These are phyloP conservation scores for Aspergillus neoniger DNA, from an alignment of 2,329 filamentous ascomycete species.

Conservation along the genomic window DNA sequence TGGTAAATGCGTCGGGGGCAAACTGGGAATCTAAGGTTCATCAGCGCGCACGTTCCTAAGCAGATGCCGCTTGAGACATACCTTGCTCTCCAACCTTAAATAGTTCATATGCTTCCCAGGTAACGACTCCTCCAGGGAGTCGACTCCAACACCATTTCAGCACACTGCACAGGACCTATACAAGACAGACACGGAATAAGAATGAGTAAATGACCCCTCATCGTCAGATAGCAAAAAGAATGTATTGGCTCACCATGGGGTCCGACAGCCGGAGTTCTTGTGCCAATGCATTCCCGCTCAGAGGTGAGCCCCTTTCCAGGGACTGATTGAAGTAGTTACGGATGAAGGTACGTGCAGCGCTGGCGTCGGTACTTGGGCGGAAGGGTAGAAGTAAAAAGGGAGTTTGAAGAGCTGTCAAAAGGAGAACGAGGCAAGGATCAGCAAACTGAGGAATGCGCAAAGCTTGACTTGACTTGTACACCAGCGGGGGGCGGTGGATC, in stretches of 20 bases:
- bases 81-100: conserved; percentile 94
- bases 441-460: conserved; percentile 31
- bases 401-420: conserved; percentile 71
- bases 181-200: conserved; percentile 8
- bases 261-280: conserved; percentile 92
- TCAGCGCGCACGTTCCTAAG: conserved; percentile 10
- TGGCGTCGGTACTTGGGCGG: conserved; percentile 87
- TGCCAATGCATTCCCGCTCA: conserved; percentile 68
- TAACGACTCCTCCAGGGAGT: conserved; percentile 85
- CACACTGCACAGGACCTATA: conserved; percentile 84
- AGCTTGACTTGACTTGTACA: conserved; percentile 22
- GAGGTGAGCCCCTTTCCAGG: conserved; percentile 58
- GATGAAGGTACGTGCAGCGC: conserved; percentile 87
- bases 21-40: conserved; percentile 74
- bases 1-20: conserved; percentile 90
- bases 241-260: conserved; percentile 70
- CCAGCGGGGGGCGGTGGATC: conserved; percentile 23
- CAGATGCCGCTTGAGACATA: conserved; percentile 42
- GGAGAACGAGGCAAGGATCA: conserved; percentile 31
- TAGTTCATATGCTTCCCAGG: conserved; percentile 95
- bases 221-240: not conserved
- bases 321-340: conserved; percentile 83
- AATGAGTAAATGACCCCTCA: conserved; percentile 7
- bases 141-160: conserved; percentile 99
- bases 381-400: conserved; percentile 95